Evolutionary conservation across 805 yeast genomes (phyloP), one percentile per base, ranked within the genome.

Genomic region (Yarrowia sp.): DNA sequence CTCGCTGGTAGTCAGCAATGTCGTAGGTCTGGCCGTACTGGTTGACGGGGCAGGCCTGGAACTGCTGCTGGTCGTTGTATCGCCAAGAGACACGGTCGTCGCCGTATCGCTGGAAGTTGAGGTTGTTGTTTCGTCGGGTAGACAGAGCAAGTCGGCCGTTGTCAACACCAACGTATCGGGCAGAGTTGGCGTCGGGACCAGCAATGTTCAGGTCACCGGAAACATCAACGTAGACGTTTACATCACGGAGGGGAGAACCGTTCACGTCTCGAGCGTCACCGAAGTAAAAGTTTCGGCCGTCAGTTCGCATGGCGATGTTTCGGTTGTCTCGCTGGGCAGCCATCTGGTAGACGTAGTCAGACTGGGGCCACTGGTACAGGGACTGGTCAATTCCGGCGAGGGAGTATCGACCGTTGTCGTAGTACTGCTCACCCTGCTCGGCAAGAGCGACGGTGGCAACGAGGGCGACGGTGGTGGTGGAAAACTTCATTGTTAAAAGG

Each of bases 301-400:
- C 44, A 18, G 59, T 51, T 35, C 44, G 41, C 59, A 51, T 36
- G 59, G 22, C 32, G 2, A 51, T 33, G 59, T 51, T 51, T 31
- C 55, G 55, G 29, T 31, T 31, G 38, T 47, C 38, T 9, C 29
- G 55, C 55, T 21, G 38, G 13, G 55, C 55, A 31, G 36, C 38
- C 55, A 47, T 47, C 38, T 47, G 55, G 55, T 47, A 47, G 29
- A 47, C 38, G 55, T 47, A 47, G 38, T 47, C 55, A n/a, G 55
- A 47, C 55, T 47, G 55, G 55, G 55, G 55, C 55, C 55, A 47
- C 38, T 47, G 39, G 55, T 47, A 47, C 24, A 21, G 6, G 27
- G 55, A 47, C 38, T 47, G 55, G 55, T 47, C 55, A 9, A 47
- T 4, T 4, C 38, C 38, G 38, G 38, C 25, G 10, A 31, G 27